Base-by-base conservation (phyloP, 768 basidiomycete genomes). In the Dioszegia crocea region DNA sequence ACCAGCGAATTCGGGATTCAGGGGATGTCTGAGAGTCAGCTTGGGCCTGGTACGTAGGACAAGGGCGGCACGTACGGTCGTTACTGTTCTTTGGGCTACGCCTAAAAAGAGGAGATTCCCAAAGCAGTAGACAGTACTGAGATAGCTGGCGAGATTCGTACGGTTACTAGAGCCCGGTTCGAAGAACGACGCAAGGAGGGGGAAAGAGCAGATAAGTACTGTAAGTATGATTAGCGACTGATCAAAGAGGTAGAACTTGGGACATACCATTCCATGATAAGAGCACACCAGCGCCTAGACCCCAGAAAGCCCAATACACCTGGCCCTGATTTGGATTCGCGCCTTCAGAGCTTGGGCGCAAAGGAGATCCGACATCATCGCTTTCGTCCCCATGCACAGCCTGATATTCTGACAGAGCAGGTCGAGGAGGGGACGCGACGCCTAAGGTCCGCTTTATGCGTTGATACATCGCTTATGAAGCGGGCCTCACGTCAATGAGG, bases 251-350 rank as follows among this genome's bases (percentile, higher is more conserved):
- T 17, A 31, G 43, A n/a, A n/a, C n/a, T n/a, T n/a, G 30, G 2
- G 10, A 67, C 82, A 71, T 74, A 91, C 91, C 90, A 71, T 92
- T 94, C 91, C 91, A 96, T 27, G 89, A 86, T 17, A 96, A 77
- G 6, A 96, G 81, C 3, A 87, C 83, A 19, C 88, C 87, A 57
- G 86, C 86, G 2, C 91, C 90, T 17, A 92, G 76, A 23, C 87
- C 55, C 76, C 76, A 77, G 57, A 77, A 77, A 56, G 58, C 61
- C 55, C 67, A 67, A 52, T 71, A 71, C 3, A 70, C 69, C 52
- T 26, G 44, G 9, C 33, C 33, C 31, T 50, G 27, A 17, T 44
- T 23, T 26, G 43, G 21, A 53, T 57, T 40, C n/a, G 67, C 59
- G 41, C 62, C 19, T 36, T 46, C 14, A 10, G 45, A 44, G 24